Percentiles rank a stretch among this genome's conserved stretches.
Evolutionary conservation across 2,329 filamentous ascomycete genomes (phyloP).

Genomic region (Domatiomyces catenatus): DNA sequence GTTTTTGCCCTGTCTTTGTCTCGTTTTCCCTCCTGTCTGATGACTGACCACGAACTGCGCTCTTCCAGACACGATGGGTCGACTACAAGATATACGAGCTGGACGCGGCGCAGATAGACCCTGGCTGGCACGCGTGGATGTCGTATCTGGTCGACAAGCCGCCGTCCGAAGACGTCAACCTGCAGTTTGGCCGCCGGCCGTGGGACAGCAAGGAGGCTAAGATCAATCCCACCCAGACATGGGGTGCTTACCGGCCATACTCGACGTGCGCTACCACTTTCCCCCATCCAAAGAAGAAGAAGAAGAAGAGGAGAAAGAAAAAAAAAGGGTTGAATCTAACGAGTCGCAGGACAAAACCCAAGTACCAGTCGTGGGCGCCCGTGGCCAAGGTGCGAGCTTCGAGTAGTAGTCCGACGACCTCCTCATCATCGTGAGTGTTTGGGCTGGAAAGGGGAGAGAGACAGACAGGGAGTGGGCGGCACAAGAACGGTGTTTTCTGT

Average conservation of each 20-base stretch:
- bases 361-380: slow-evolving; percentile 22
- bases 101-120: slow-evolving; percentile 58
- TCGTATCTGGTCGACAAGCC: slow-evolving; percentile 83
- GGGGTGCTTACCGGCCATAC: slow-evolving; percentile 80
- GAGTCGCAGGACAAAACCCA: slow-evolving; percentile 21
- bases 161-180: slow-evolving; percentile 57
- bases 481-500: slow-evolving; percentile 1
- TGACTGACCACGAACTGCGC: slow-evolving; percentile 7
- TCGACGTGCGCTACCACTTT: slow-evolving; percentile 51
- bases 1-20: slow-evolving; percentile 8
- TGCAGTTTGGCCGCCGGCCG: slow-evolving; percentile 49
- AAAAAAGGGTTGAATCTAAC: no score
- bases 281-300: slow-evolving; percentile 1
- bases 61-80: slow-evolving; percentile 66
- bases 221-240: slow-evolving; percentile 59
- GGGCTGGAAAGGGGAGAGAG: slow-evolving; percentile 6
- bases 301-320: no score
- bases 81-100: slow-evolving; percentile 78
- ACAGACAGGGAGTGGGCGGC: slow-evolving; percentile 8
- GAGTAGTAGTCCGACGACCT: slow-evolving; percentile 4
- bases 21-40: background rate
- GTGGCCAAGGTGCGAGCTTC: slow-evolving; percentile 20
- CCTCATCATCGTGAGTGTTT: background rate
- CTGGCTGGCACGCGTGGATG: slow-evolving; percentile 97
- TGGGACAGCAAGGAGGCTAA: slow-evolving; percentile 66